phyloP scores from a whole-genome alignment of 2,329 filamentous ascomycete species.

The Fonsecaea monophora region DNA sequence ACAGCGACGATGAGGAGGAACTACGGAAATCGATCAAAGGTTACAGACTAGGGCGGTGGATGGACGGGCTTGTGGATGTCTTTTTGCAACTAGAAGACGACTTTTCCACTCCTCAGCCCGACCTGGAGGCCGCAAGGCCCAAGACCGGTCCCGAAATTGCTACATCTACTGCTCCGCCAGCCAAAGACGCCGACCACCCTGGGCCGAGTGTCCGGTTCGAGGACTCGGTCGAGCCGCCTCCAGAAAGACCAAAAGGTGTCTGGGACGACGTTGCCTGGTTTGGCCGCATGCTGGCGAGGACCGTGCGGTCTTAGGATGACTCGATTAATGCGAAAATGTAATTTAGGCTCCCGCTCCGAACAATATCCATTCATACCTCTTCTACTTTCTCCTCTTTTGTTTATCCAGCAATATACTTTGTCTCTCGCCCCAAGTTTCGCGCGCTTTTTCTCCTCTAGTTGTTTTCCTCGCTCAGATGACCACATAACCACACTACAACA shows the following conservation, averaged over 20 bases:
- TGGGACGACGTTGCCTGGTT: conserved; percentile 41
- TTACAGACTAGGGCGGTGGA: conserved; percentile 63
- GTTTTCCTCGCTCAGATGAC: too few species aligned
- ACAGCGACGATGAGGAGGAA: conserved; percentile 57
- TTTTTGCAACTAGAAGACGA: conserved; percentile 38
- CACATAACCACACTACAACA: too few species aligned
- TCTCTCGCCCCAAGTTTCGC: too few species aligned
- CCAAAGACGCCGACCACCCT: conserved; percentile 5
- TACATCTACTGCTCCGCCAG: conserved; percentile 1
- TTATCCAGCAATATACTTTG: background rate
- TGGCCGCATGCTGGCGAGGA: conserved; percentile 37
- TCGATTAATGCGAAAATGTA: background rate
- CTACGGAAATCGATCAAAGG: conserved; percentile 59
- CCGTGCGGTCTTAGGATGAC: conserved; percentile 29
- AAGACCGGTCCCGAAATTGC: conserved; percentile 5
- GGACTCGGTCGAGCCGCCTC: conserved; percentile 35
- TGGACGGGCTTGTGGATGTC: conserved; percentile 63
- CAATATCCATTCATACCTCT: background rate
- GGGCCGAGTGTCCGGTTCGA: conserved; percentile 24
- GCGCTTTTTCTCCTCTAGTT: too few species aligned
- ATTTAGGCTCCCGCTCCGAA: background rate
- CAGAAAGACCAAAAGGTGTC: conserved; percentile 33
- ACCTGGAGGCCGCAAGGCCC: conserved; percentile 9
- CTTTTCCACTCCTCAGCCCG: conserved; percentile 18
- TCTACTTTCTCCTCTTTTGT: background rate